A percentile compares a stretch with the other conserved stretches of the same genome.
These are phyloP conservation scores for Malassezia sympodialis DNA, from an alignment of 1,284 basidiomycete species.

Conservation along the genomic window DNA sequence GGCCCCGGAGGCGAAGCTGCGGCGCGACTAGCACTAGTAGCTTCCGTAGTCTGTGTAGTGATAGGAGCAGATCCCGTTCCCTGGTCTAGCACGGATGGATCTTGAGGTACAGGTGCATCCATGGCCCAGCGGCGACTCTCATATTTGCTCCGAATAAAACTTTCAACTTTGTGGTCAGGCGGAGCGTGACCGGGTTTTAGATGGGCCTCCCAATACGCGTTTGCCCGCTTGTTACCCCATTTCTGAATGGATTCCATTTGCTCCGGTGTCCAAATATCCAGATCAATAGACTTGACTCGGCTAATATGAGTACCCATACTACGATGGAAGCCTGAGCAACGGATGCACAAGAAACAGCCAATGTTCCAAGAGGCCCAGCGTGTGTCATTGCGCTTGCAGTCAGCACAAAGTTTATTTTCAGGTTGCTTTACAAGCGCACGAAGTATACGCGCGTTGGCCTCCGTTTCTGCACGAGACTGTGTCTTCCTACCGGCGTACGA, in stretches of 20 bases:
- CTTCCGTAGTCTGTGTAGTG: constrained; percentile 2
- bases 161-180: constrained; percentile 96
- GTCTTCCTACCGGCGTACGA: constrained; percentile 27
- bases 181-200: constrained; percentile 83
- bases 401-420: constrained; percentile 76
- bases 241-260: constrained; percentile 71
- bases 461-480: constrained; percentile 43
- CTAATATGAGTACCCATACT: constrained; percentile 81
- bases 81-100: constrained; percentile 69
- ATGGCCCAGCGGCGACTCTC: constrained; percentile 84
- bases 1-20: constrained; percentile 19
- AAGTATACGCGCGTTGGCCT: constrained; percentile 40
- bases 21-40: constrained; percentile 9
- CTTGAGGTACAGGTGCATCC: constrained; percentile 69
- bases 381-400: constrained; percentile 57
- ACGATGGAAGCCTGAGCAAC: constrained; percentile 95
- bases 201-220: constrained; percentile 95
- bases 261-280: constrained; percentile 94
- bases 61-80: constrained; percentile 38
- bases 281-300: constrained; percentile 83
- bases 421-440: constrained; percentile 52
- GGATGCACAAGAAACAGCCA: constrained; percentile 85
- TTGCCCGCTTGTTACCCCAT: constrained; percentile 88
- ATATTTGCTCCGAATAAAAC: constrained; percentile 94
- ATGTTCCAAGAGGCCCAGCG: constrained; percentile 98